A percentile compares a stretch with the other conserved stretches of the same genome.
Conservation (phyloP, 495 filamentous ascomycete species). For the Penicillium pancosmium region DNA sequence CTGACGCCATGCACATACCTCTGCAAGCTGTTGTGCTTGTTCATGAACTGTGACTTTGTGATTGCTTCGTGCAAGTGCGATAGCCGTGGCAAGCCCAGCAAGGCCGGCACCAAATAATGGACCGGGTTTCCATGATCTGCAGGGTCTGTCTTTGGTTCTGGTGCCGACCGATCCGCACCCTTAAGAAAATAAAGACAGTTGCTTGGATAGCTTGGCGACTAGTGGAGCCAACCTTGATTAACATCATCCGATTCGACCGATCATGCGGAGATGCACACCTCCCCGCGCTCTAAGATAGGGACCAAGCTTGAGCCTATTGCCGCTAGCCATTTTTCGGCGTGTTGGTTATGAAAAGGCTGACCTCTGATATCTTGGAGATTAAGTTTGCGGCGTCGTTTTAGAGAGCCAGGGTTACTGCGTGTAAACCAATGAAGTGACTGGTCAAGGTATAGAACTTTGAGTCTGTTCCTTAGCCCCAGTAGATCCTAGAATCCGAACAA, state of each 20-base stretch:
- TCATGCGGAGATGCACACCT: background rate
- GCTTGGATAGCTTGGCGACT: constrained; percentile 11
- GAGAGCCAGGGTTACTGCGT: background rate
- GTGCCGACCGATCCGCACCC: background rate
- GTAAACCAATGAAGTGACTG: too few relatives aligned
- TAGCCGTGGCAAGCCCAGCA: constrained; percentile 7
- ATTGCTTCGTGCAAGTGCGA: constrained; percentile 7
- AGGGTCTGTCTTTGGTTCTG: background rate
- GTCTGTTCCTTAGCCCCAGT: too few relatives aligned
- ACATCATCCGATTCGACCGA: background rate
- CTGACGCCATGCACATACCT: constrained; percentile 4
- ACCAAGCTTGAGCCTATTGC: background rate
- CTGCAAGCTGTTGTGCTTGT: constrained; percentile 3
- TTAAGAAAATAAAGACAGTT: constrained; percentile 7
- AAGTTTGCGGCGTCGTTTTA: background rate
- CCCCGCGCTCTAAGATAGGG: background rate
- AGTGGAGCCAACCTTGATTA: background rate
- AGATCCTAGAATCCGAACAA: too few relatives aligned
- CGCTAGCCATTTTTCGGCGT: background rate
- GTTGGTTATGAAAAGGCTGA: background rate
- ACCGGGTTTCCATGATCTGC: background rate
- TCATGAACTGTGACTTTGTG: constrained; percentile 12
- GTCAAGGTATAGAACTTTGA: too few relatives aligned
- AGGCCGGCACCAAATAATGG: constrained; percentile 2
- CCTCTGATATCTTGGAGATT: background rate